phyloP scores from a whole-genome alignment of 306 rosid genomes.

The Gastrolobium villosum region DNA sequence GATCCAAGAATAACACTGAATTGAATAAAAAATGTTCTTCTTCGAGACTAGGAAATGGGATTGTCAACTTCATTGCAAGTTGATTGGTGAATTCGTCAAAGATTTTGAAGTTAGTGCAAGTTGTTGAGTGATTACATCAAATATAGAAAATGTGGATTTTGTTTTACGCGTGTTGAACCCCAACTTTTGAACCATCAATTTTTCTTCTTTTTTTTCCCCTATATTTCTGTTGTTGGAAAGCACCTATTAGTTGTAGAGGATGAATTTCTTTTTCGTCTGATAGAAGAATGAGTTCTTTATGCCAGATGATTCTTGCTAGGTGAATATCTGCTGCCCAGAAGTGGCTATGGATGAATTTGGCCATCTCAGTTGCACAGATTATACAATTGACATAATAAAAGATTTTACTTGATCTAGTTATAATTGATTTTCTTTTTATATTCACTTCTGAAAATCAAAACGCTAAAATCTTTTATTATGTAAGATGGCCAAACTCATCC shows the following conservation, averaged over 20 bases:
- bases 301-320: slow-evolving; percentile 4
- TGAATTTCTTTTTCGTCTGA: slow-evolving; percentile 11
- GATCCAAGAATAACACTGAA: slow-evolving; percentile 49
- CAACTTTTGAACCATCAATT: slow-evolving; percentile 11
- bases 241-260: slow-evolving; percentile 16
- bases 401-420: background rate
- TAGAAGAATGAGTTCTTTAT: slow-evolving; percentile 27
- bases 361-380: background rate
- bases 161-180: background rate
- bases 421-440: background rate
- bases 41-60: background rate
- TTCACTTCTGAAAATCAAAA: background rate
- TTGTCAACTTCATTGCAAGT: slow-evolving; percentile 40
- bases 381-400: slow-evolving; percentile 11
- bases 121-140: slow-evolving; percentile 37
- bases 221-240: slow-evolving; percentile 32
- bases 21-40: slow-evolving; percentile 4
- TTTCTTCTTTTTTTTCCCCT: slow-evolving; percentile 7
- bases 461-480: background rate
- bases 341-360: slow-evolving; percentile 2
- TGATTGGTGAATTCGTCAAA: slow-evolving; percentile 17
- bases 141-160: slow-evolving; percentile 38
- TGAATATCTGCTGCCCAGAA: background rate
- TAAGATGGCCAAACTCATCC: slow-evolving; percentile 10
- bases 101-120: slow-evolving; percentile 37